Percentiles rank a stretch among this genome's conserved stretches.
phyloP scores from a whole-genome alignment of 169 alveolate species.

The Theileria parva region DNA sequence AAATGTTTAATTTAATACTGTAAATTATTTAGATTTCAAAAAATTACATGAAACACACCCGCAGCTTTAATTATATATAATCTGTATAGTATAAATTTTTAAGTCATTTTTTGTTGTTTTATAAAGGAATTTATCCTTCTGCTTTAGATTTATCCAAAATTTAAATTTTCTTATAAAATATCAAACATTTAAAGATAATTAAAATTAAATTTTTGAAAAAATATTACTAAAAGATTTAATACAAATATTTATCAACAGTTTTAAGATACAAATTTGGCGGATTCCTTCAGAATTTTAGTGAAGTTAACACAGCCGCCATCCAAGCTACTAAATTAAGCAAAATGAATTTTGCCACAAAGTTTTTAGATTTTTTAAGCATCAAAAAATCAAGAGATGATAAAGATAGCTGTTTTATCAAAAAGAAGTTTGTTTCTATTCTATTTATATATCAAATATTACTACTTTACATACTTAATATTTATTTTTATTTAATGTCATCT shows the following conservation, averaged over 20 bases:
- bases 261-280: background rate
- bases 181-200: background rate
- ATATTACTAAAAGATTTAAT: background rate
- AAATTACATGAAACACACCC: background rate
- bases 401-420: background rate
- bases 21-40: background rate
- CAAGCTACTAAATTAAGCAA: background rate
- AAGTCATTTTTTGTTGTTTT: background rate
- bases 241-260: background rate
- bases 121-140: background rate
- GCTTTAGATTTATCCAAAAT: background rate
- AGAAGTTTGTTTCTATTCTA: background rate
- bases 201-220: background rate
- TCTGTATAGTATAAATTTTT: background rate
- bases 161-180: background rate
- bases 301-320: background rate
- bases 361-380: background rate
- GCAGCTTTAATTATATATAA: background rate
- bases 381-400: background rate
- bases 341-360: background rate
- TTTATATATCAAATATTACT: background rate
- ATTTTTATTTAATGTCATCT: background rate
- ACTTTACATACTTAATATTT: background rate
- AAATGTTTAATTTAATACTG: background rate
- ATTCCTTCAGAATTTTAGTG: background rate